A percentile compares a stretch with the other conserved stretches of the same genome.
Evolutionary conservation across 805 yeast species (phyloP).

Genomic region (Candida maesae): DNA sequence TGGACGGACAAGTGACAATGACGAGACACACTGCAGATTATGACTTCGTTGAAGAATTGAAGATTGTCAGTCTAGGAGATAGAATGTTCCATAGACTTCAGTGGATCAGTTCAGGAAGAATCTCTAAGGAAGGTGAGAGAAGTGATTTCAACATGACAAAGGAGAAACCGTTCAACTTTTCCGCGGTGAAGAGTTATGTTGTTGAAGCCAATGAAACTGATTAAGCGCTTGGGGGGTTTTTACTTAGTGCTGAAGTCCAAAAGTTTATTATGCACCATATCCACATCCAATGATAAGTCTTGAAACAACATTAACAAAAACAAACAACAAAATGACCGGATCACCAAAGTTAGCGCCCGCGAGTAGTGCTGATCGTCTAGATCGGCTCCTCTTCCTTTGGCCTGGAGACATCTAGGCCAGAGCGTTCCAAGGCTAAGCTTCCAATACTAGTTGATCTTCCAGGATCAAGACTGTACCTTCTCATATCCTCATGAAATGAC

Average conservation of each 20-base stretch:
- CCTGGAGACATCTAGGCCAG: no score
- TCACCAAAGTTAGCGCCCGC: no score
- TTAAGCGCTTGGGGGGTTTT: no score
- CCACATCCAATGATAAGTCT: no score
- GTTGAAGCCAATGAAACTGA: background rate
- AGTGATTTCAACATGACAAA: conserved; percentile 56
- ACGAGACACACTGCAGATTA: conserved; percentile 60
- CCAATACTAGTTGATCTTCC: no score
- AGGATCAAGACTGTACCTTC: background rate
- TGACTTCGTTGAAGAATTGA: conserved; percentile 58
- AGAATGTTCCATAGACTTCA: conserved; percentile 64
- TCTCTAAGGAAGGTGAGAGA: conserved; percentile 52
- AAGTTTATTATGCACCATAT: no score
- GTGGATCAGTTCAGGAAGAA: conserved; percentile 64
- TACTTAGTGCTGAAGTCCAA: no score
- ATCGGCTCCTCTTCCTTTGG: no score
- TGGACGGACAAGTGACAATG: conserved; percentile 48
- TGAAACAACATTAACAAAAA: no score
- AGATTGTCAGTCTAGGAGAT: conserved; percentile 56
- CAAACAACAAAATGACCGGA: no score
- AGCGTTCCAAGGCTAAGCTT: no score
- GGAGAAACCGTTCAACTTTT: conserved; percentile 78
- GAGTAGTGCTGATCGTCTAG: no score
- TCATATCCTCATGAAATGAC: conserved; percentile 1
- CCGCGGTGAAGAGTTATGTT: conserved; percentile 46